phyloP scores from a whole-genome alignment of 306 rosid genomes.

The Hippophae tibetana region DNA sequence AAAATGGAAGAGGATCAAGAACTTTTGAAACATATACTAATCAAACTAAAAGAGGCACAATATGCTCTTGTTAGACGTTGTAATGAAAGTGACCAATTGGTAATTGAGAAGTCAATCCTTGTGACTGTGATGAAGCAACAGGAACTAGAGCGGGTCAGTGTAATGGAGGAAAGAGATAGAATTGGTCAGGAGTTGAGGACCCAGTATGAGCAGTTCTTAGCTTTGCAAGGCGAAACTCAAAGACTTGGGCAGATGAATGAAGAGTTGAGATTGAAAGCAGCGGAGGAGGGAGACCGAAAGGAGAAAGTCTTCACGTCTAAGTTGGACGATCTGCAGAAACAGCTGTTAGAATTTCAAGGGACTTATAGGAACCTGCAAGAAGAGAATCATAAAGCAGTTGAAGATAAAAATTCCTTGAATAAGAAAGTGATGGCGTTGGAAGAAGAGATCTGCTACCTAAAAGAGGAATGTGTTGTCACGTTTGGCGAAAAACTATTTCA shows the following conservation, averaged over 20 bases:
- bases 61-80: slow-evolving; percentile 26
- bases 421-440: slow-evolving; percentile 31
- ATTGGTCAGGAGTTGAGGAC: slow-evolving; percentile 37
- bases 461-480: slow-evolving; percentile 49
- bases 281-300: slow-evolving; percentile 39
- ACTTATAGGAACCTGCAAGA: slow-evolving; percentile 39
- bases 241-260: slow-evolving; percentile 42
- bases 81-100: slow-evolving; percentile 40
- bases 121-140: slow-evolving; percentile 47
- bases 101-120: slow-evolving; percentile 63
- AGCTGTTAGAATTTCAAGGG: slow-evolving; percentile 42
- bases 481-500: slow-evolving; percentile 47
- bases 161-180: slow-evolving; percentile 39
- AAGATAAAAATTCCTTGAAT: slow-evolving; percentile 44
- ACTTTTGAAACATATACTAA: slow-evolving; percentile 37
- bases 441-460: slow-evolving; percentile 43
- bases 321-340: slow-evolving; percentile 32
- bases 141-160: slow-evolving; percentile 29
- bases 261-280: slow-evolving; percentile 47
- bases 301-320: slow-evolving; percentile 34
- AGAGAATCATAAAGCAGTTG: slow-evolving; percentile 37
- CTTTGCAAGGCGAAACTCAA: slow-evolving; percentile 41
- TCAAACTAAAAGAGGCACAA: slow-evolving; percentile 46
- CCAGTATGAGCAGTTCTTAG: slow-evolving; percentile 44
- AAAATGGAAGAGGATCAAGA: slow-evolving; percentile 37